phyloP scores from a whole-genome alignment of 2,329 filamentous ascomycete genomes.

The Clonostachys rosea region DNA sequence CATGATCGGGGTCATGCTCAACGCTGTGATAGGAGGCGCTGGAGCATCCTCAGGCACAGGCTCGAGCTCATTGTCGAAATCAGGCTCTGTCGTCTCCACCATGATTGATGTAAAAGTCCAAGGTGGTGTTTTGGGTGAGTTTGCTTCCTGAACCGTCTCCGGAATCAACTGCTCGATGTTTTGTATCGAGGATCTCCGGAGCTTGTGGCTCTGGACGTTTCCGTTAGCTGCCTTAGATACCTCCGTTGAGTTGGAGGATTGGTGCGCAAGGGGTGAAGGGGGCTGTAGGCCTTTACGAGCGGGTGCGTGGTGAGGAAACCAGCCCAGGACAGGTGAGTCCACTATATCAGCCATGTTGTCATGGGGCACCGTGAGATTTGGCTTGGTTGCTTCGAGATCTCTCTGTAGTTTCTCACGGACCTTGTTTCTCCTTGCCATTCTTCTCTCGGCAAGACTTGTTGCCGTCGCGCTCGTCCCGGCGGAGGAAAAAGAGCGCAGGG shows the following conservation, averaged over 20 bases:
- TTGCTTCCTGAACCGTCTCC: constrained; percentile 2
- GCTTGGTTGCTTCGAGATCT: constrained; percentile 1
- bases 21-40: background rate
- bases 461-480: background rate
- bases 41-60: background rate
- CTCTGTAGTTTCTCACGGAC: constrained; percentile 3
- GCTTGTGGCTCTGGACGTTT: background rate
- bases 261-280: background rate
- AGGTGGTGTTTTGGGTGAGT: background rate
- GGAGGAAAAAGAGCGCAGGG: background rate
- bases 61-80: background rate
- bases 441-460: background rate
- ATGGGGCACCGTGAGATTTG: background rate
- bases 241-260: background rate
- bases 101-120: constrained; percentile 1
- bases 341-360: background rate
- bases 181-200: background rate
- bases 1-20: constrained; percentile 1
- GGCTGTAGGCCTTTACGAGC: background rate
- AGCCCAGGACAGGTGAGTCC: constrained; percentile 3
- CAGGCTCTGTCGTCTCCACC: background rate
- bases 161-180: constrained; percentile 1
- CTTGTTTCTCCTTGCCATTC: constrained; percentile 1
- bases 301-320: background rate
- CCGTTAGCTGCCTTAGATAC: background rate